phyloP scores from a whole-genome alignment of 768 basidiomycete species.

The Termitomyces sp. region DNA sequence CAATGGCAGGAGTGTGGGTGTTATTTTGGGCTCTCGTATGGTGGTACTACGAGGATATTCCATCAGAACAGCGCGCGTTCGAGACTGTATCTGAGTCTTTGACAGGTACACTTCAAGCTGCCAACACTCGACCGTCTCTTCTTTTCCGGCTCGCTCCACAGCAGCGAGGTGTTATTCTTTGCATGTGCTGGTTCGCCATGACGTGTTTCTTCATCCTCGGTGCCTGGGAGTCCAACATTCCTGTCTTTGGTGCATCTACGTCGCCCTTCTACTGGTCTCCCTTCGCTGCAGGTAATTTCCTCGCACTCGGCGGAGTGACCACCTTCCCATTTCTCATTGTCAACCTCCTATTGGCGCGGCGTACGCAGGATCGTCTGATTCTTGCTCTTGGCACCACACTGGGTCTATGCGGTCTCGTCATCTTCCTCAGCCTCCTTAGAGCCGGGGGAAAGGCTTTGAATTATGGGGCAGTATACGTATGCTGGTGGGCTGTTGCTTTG shows the following conservation, averaged over 20 bases:
- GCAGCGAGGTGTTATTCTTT: conserved; percentile 49
- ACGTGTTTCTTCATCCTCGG: conserved; percentile 66
- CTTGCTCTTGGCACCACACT: conserved; percentile 46
- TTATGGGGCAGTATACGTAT: conserved; percentile 42
- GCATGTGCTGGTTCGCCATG: conserved; percentile 71
- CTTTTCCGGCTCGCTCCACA: conserved; percentile 12
- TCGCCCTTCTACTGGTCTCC: conserved; percentile 49
- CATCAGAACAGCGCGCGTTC: not conserved
- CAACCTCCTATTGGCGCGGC: conserved; percentile 51
- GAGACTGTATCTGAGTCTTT: not conserved
- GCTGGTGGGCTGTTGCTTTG: conserved; percentile 57
- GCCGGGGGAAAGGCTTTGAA: conserved; percentile 13
- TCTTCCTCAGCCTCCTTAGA: conserved; percentile 41
- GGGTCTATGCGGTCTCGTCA: conserved; percentile 46
- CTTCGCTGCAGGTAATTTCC: conserved; percentile 62
- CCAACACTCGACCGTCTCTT: not conserved
- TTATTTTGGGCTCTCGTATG: conserved; percentile 37
- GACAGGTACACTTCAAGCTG: not conserved
- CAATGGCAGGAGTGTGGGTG: conserved; percentile 51
- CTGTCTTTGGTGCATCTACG: conserved; percentile 44
- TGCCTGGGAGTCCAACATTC: conserved; percentile 65
- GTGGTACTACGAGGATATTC: conserved; percentile 10
- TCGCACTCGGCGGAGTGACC: conserved; percentile 57
- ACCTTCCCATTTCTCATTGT: conserved; percentile 62
- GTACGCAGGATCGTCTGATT: conserved; percentile 54